Conservation (phyloP, 305 asterid genomes). For the Solanum aculeatissimum region DNA sequence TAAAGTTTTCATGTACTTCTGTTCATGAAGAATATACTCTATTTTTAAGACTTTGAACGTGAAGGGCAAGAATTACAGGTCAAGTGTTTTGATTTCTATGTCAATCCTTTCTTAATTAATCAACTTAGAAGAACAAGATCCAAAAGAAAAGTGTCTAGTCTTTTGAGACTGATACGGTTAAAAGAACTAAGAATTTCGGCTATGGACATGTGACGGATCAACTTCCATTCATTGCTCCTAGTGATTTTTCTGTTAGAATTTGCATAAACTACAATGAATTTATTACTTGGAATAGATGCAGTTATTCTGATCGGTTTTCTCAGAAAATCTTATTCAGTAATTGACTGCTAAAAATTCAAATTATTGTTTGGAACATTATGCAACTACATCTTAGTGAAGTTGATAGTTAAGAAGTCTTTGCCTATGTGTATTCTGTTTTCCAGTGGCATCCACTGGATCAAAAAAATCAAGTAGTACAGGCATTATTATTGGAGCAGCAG, state of each 20-base stretch:
- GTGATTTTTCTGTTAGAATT: neutral
- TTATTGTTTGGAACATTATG: neutral
- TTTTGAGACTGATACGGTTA: neutral
- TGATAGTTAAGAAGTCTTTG: neutral
- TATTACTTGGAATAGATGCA: neutral
- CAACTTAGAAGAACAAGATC: neutral
- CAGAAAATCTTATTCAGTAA: neutral
- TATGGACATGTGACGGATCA: neutral
- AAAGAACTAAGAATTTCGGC: neutral
- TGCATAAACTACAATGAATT: neutral
- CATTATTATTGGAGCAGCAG: conserved; percentile 70
- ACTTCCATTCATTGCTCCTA: neutral
- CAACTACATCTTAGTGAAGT: neutral
- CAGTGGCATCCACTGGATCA: conserved; percentile 19
- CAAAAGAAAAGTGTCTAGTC: neutral
- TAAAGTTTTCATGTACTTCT: neutral
- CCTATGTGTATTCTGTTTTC: neutral
- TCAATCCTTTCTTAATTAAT: neutral
- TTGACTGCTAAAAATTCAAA: neutral
- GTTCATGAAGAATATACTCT: neutral
- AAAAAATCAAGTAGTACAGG: conserved; percentile 32
- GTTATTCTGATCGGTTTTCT: neutral
- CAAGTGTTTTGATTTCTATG: neutral
- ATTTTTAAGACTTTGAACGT: neutral
- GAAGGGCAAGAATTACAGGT: neutral